Conservation (phyloP, 306 rosid species). For the Astragalus membranaceus region DNA sequence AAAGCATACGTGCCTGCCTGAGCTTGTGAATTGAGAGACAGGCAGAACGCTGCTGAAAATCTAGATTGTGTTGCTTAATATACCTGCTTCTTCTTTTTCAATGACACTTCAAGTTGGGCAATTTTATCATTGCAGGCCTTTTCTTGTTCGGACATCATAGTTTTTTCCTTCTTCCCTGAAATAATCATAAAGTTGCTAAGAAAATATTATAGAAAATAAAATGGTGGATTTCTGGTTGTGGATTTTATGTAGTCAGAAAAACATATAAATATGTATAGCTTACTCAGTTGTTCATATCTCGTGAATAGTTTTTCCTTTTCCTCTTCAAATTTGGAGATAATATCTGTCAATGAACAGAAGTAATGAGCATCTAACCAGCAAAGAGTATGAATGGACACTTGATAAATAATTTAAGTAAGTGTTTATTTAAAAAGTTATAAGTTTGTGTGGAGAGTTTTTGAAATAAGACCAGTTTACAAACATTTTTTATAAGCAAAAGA, state of each 20-base stretch:
- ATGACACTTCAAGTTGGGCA: conserved; percentile 65
- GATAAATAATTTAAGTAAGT: too few relatives aligned
- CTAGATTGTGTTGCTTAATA: conserved; percentile 3
- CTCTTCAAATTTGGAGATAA: conserved; percentile 81
- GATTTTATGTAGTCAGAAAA: not conserved
- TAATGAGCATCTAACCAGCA: conserved; percentile 11
- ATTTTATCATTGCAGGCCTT: conserved; percentile 62
- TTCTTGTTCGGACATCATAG: conserved; percentile 69
- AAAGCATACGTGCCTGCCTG: not conserved
- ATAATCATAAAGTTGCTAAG: conserved; percentile 8
- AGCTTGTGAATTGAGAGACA: not conserved
- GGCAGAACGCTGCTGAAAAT: not conserved
- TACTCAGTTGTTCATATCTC: conserved; percentile 87
- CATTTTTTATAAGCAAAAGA: too few relatives aligned
- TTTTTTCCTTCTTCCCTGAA: conserved; percentile 77
- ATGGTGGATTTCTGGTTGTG: not conserved
- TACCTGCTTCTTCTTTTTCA: conserved; percentile 88
- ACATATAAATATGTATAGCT: conserved; percentile 18
- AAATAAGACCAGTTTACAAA: too few relatives aligned
- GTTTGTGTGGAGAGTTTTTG: not conserved
- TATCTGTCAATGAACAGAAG: conserved; percentile 35
- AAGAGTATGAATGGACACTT: not conserved
- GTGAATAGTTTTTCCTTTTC: conserved; percentile 76
- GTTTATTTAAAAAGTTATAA: too few relatives aligned
- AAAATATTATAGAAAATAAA: not conserved